Base-by-base conservation (phyloP, 192 early-diverging fungal species). In the Linnemannia schmuckeri region DNA sequence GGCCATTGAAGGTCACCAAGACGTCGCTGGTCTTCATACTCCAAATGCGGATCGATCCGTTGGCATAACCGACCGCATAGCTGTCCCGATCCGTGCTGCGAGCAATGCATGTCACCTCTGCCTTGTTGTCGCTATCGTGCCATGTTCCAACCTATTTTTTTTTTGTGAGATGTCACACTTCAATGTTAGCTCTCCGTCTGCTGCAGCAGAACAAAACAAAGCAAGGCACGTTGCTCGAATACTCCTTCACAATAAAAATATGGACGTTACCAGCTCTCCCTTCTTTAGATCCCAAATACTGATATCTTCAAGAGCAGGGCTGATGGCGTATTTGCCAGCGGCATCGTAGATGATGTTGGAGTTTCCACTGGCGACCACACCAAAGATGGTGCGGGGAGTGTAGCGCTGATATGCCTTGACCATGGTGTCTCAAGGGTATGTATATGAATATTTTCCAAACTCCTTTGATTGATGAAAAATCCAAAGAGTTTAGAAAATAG, bases 21-120 rank as follows among this genome's bases (percentile, higher is more conserved):
- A 92, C 87, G 6, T 92, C 86, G 24, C 90, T 86, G 24, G 86
- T 89, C 49, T 85, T 87, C 41, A 93, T 88, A 66, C 94, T 93
- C 95, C 97, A 99, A 37, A 99, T 91, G 38, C 98, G 94, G 87
- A 99, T 96, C 49, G 96, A 93, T 72, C 98, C 98, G 86, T 99
- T 96, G 12, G 93, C 86, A 80, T 99, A 99, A 15, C 98, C 98
- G n/a, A 97, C 96, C 6, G 98, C 98, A 88, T 92, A 96, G 81
- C 92, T 91, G 55, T 90, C 91, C 52, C 92, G 93, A 77, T 93
- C 92, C 6, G 94, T 92, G 76, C 93, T 94, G 74, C 91, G 91
- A 42, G 92, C 86, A 71, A 98, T 95, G 82, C 93, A 92, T 55
- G 97, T 98, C 30, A 99, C 97, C 77, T 97, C 95, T 7, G 96